Percentiles rank a stretch among this genome's conserved stretches.
These are phyloP conservation scores for Haplographium delicatum DNA, from an alignment of 495 filamentous ascomycete genomes.

Conservation along the genomic window DNA sequence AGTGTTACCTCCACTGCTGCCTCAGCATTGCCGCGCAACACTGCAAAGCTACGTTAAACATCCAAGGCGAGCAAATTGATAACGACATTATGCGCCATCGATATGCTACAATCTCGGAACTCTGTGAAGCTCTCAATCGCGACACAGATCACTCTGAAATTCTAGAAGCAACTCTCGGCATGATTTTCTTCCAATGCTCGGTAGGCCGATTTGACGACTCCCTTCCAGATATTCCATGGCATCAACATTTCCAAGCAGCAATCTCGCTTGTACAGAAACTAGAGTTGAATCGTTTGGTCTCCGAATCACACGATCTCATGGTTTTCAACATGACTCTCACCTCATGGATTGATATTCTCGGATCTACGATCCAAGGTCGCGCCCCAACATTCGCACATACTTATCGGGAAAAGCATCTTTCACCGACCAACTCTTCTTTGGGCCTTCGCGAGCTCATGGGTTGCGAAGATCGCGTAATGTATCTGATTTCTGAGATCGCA, in stretches of 20 bases:
- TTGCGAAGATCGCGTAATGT: conserved; percentile 97
- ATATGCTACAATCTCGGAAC: conserved; percentile 76
- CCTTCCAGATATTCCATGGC: conserved; percentile 93
- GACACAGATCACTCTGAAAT: conserved; percentile 84
- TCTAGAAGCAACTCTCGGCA: conserved; percentile 87
- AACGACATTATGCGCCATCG: conserved; percentile 92
- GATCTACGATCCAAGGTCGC: conserved; percentile 83
- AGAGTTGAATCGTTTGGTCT: conserved; percentile 62
- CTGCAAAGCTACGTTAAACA: conserved; percentile 63
- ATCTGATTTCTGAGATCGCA: conserved; percentile 93
- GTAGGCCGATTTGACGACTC: conserved; percentile 81
- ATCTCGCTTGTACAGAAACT: conserved; percentile 77
- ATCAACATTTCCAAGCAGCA: conserved; percentile 91
- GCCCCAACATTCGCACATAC: conserved; percentile 85
- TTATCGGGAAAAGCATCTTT: conserved; percentile 86
- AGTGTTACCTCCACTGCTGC: conserved; percentile 91
- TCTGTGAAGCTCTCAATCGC: conserved; percentile 75
- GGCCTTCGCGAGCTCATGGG: conserved; percentile 94
- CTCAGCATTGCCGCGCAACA: conserved; percentile 94
- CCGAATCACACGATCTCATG: conserved; percentile 56
- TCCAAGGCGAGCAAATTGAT: conserved; percentile 73
- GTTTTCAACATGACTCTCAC: conserved; percentile 95
- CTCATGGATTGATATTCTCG: conserved; percentile 95
- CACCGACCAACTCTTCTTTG: conserved; percentile 54
- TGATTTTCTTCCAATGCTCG: conserved; percentile 96